Evolutionary conservation across 805 yeast genomes (phyloP), one percentile per base, ranked within the genome.

Genomic region (Ogataea pini): DNA sequence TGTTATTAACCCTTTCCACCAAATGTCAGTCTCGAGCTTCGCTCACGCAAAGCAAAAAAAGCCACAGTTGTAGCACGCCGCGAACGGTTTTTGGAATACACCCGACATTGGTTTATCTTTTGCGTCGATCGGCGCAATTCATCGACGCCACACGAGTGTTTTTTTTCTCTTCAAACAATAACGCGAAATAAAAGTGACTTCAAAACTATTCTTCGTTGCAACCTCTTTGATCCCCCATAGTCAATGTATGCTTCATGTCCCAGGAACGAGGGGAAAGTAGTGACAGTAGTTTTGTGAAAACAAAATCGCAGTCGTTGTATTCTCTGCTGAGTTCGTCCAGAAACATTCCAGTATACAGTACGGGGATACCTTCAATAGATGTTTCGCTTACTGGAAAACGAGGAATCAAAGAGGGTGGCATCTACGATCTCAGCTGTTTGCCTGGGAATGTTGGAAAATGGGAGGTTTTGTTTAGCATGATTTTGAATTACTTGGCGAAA

Each of bases 381-480:
- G 6, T 20, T 2, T 37, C 50, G 9, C 41, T 61, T 3, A 28
- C 36, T 5, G 65, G 64, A 1, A 43, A 46, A 7, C 42, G 51
- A 7, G 68, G 68, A 3, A 57, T 63, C 36, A 44, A 47, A 27
- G 48, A 44, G 19, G 54, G 58, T 2, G 55, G 59, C 7, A 36
- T 65, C 7, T 64, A 65, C 43, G 68, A 65, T 44, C 29, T 65
- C 7, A 55, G 60, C n/a, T 53, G 59, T 20, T 47, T 58, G 5
- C 61, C 66, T 12, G 69, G 68, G 0, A 54, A 55, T 16, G 50
- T 58, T 7, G 68, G 64, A 2, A 55, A 60, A 25, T 63, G 65
- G 62, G 65, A 64, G 28, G 27, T 63, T 0, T 3, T 63, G 7
- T 62, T 61, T 34, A 50, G 50, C 16, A 24, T 59, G 3, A 47